A percentile compares a stretch with the other conserved stretches of the same genome.
Conservation (phyloP, 768 basidiomycete species). For the Podaxis sp. region DNA sequence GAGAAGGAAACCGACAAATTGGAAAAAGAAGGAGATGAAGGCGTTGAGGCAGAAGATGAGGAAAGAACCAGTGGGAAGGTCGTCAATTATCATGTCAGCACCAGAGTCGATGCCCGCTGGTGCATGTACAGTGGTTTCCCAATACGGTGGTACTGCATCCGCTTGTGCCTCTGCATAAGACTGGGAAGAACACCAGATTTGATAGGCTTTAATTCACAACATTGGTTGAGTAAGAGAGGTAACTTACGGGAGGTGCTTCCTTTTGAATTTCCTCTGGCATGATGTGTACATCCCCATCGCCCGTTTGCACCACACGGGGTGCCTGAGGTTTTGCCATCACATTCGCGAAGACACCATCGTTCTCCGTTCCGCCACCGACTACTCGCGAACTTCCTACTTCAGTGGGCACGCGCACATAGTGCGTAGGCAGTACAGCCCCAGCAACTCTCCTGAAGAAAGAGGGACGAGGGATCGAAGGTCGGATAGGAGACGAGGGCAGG, state of each 20-base stretch:
- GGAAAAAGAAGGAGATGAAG: constrained; percentile 93
- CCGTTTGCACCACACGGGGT: constrained; percentile 41
- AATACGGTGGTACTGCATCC: constrained; percentile 92
- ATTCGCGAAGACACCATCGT: constrained; percentile 96
- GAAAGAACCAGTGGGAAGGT: constrained; percentile 81
- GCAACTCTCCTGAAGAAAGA: constrained; percentile 61
- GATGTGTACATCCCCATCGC: constrained; percentile 56
- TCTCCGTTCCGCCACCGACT: constrained; percentile 71
- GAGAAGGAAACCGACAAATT: constrained; percentile 90
- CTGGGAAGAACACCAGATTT: constrained; percentile 32
- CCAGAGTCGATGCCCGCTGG: constrained; percentile 50
- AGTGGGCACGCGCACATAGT: constrained; percentile 55
- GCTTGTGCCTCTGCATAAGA: constrained; percentile 85
- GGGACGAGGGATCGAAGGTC: constrained; percentile 31
- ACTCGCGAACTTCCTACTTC: constrained; percentile 30
- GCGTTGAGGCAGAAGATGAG: constrained; percentile 74
- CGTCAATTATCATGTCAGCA: constrained; percentile 79
- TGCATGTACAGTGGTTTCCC: constrained; percentile 93
- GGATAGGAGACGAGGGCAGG: constrained; percentile 50
- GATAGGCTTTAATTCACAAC: neutral
- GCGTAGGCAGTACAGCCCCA: constrained; percentile 62
- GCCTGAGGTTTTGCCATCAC: constrained; percentile 82
- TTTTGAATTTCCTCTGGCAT: constrained; percentile 82
- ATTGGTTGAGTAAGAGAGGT: neutral
- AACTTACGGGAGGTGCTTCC: constrained; percentile 81